Base-by-base conservation (phyloP, 495 filamentous ascomycete species). In the Coniosporium apollinis region DNA sequence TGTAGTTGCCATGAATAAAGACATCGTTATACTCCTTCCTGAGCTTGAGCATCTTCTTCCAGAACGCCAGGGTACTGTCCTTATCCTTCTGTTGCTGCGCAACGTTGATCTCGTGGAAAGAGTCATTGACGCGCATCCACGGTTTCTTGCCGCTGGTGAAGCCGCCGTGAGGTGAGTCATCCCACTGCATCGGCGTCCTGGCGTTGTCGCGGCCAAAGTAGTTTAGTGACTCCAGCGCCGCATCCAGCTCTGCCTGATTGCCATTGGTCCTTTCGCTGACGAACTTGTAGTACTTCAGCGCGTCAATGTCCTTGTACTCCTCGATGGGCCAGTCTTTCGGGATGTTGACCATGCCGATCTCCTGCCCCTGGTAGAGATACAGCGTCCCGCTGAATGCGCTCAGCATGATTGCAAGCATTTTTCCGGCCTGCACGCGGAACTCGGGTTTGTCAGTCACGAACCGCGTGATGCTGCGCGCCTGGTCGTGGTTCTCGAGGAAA, bases 311-410 rank as follows among this genome's bases (percentile, higher is more conserved):
- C 43, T 74, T 71, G 53, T 77, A 83, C 36, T 80, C 68, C 10
- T 70, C 66, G 17, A 80, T 73, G 0, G 51, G 57, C 79, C 78
- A 83, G 13, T 58, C 44, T 3, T 47, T 40, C 0, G 80, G 76
- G 17, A 79, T 65, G 47, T 85, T 83, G 21, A 65, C 62, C 72
- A 82, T 82, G 1, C 76, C 80, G 11, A 85, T 54, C 43, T 86
- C 79, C 45, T 86, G 75, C 6, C 80, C 80, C 44, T 85, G 77
- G 42, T 79, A 83, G 4, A 83, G 47, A 48, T 79, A 85, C 1
- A 78, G 60, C 0, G 79, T 82, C 1, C 80, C 80, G 2, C 66
- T 67, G 39, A 77, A 52, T 17, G 74, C 48, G 3, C 60, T 59
- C 45, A 76, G 51, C 47, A 72, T 60, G 14, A 74, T 59, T 0